Evolutionary conservation across 2,329 filamentous ascomycete genomes (phyloP).

Genomic region (Neopestalotiopsis sp.): DNA sequence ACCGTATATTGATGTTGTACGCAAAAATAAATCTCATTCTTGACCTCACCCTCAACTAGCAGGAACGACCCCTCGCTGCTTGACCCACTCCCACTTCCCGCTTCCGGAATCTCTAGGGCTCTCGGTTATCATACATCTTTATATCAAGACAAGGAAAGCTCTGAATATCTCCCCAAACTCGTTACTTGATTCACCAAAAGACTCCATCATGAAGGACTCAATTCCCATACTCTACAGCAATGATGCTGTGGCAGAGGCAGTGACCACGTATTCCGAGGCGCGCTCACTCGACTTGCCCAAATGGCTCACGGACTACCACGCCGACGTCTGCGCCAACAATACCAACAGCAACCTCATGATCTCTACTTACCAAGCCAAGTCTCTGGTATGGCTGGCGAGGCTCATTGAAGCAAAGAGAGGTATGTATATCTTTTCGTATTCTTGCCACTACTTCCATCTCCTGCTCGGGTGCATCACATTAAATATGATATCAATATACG

Average conservation of each 20-base stretch:
- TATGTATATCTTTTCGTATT: conserved; percentile 24
- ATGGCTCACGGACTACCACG: conserved; percentile 35
- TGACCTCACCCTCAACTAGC: not conserved
- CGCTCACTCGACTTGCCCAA: conserved; percentile 37
- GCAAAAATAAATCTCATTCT: not conserved
- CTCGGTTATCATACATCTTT: not conserved
- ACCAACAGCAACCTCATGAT: conserved; percentile 42
- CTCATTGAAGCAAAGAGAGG: conserved; percentile 47
- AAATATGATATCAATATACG: not conserved
- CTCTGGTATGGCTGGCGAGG: conserved; percentile 47
- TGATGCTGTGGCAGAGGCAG: conserved; percentile 30
- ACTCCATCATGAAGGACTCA: conserved; percentile 30
- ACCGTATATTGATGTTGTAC: no score
- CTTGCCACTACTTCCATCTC: not conserved
- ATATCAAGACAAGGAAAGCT: not conserved
- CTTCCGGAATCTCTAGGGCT: not conserved
- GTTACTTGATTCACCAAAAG: not conserved
- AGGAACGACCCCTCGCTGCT: not conserved
- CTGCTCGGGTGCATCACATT: not conserved
- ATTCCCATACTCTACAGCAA: conserved; percentile 36
- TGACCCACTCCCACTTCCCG: not conserved
- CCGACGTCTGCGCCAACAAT: conserved; percentile 22
- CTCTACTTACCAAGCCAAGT: conserved; percentile 48
- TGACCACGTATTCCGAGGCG: conserved; percentile 35
- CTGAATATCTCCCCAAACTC: not conserved